phyloP scores from a whole-genome alignment of 73 alveolate species.

The Paramecium sexaurelia region DNA sequence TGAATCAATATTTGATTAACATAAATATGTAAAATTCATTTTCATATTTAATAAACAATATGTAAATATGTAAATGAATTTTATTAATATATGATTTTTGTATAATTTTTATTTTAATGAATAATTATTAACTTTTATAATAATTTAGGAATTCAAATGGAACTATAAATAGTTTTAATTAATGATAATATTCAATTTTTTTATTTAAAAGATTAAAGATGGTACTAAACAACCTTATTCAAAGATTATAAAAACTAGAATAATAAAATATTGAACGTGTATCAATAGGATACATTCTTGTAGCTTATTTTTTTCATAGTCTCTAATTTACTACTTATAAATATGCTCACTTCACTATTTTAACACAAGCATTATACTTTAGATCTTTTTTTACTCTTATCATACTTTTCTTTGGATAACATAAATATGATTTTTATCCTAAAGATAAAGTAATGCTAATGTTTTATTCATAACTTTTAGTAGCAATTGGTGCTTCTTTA shows the following conservation, averaged over 20 bases:
- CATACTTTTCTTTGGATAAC: conserved; percentile 12
- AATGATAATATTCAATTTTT: not conserved
- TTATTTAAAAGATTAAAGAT: not conserved
- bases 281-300: not conserved
- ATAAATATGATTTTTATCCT: conserved; percentile 3
- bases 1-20: not conserved
- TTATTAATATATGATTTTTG: not conserved
- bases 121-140: not conserved
- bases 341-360: not conserved
- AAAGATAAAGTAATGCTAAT: not conserved
- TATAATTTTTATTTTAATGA: not conserved
- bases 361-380: not conserved
- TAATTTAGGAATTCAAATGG: not conserved
- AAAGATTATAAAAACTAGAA: not conserved
- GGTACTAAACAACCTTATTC: not conserved
- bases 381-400: not conserved
- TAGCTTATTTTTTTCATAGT: conserved; percentile 1
- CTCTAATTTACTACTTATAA: not conserved
- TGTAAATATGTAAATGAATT: not conserved
- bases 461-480: not conserved
- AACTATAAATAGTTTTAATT: not conserved
- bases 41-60: too few relatives aligned
- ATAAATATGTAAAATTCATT: not conserved
- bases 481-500: not conserved
- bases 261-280: not conserved